Percentiles rank a stretch among this genome's conserved stretches.
Evolutionary conservation across 345 rosid genomes (phyloP).

Genomic region (Gossypium turneri): DNA sequence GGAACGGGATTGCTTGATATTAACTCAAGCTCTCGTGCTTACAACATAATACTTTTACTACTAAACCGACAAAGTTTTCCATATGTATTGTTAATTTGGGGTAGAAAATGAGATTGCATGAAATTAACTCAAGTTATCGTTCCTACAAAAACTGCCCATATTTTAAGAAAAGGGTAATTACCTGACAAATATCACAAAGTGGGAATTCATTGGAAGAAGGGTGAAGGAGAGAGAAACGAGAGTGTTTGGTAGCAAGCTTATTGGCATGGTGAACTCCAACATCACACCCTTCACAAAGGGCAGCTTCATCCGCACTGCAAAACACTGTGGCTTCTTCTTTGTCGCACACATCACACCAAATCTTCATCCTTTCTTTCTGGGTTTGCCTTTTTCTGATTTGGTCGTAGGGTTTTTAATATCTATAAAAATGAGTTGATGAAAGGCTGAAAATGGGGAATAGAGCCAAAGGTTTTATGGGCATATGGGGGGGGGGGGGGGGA

Average conservation of each 20-base stretch:
- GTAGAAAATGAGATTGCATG: too few relatives aligned
- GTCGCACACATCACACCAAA: slow-evolving; percentile 68
- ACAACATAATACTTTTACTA: too few relatives aligned
- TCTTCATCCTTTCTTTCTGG: slow-evolving; percentile 45
- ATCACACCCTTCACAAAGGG: slow-evolving; percentile 68
- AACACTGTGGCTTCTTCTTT: slow-evolving; percentile 53
- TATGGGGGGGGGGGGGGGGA: slow-evolving; percentile 27
- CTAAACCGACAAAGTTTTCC: too few relatives aligned
- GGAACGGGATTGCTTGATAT: too few relatives aligned
- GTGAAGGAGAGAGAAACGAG: slow-evolving; percentile 51
- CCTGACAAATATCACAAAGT: slow-evolving; percentile 79
- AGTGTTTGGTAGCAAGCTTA: slow-evolving; percentile 61
- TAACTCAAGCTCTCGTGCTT: accelerated
- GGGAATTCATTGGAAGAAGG: slow-evolving; percentile 53
- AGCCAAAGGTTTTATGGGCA: slow-evolving; percentile 29
- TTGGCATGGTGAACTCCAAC: slow-evolving; percentile 65
- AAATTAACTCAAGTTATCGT: too few relatives aligned
- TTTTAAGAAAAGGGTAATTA: neutral
- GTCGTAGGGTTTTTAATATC: neutral
- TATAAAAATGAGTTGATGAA: neutral
- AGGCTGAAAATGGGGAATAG: neutral
- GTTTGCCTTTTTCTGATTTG: neutral
- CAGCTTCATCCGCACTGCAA: slow-evolving; percentile 79
- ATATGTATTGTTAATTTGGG: too few relatives aligned
- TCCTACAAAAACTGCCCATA: too few relatives aligned